These are phyloP conservation scores for Trametes hirsuta DNA, from an alignment of 1,284 basidiomycete genomes.

Conservation along the genomic window DNA sequence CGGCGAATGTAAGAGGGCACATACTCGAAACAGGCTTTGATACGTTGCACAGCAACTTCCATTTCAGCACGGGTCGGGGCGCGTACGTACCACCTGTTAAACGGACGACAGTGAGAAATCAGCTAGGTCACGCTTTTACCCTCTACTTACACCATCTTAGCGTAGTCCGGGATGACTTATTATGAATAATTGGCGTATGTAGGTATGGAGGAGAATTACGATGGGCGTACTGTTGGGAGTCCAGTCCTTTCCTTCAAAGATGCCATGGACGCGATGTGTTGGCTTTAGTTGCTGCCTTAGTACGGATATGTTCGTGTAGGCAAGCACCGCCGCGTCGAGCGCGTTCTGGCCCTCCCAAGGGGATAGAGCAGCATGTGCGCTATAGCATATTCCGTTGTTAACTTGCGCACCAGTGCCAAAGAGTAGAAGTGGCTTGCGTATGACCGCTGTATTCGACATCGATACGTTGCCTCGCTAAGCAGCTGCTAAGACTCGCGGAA, in stretches of 20 bases:
- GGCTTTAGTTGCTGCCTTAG: conserved; percentile 67
- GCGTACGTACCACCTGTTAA: conserved; percentile 56
- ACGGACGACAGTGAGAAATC: not conserved
- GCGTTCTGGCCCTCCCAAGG: conserved; percentile 90
- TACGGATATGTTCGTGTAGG: conserved; percentile 76
- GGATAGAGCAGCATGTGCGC: conserved; percentile 75
- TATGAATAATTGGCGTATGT: not conserved
- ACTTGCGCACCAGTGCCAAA: no score
- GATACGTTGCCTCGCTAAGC: conserved; percentile 61
- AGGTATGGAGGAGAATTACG: not conserved
- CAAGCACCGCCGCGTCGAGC: conserved; percentile 81
- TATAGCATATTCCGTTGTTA: conserved; percentile 26
- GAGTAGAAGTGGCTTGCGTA: conserved; percentile 45
- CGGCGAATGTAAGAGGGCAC: not conserved
- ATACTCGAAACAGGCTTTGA: conserved; percentile 35
- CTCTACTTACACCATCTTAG: conserved; percentile 53
- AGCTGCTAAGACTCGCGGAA: conserved; percentile 53
- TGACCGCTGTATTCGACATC: conserved; percentile 69
- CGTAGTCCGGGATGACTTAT: conserved; percentile 82
- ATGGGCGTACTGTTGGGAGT: conserved; percentile 58
- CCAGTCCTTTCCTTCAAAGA: conserved; percentile 67
- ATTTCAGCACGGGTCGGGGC: conserved; percentile 64
- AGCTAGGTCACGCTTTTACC: no score
- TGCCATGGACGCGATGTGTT: conserved; percentile 69
- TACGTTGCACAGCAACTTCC: conserved; percentile 41